Conservation (phyloP, 2,329 filamentous ascomycete species). For the Paecilomyces sp. region DNA sequence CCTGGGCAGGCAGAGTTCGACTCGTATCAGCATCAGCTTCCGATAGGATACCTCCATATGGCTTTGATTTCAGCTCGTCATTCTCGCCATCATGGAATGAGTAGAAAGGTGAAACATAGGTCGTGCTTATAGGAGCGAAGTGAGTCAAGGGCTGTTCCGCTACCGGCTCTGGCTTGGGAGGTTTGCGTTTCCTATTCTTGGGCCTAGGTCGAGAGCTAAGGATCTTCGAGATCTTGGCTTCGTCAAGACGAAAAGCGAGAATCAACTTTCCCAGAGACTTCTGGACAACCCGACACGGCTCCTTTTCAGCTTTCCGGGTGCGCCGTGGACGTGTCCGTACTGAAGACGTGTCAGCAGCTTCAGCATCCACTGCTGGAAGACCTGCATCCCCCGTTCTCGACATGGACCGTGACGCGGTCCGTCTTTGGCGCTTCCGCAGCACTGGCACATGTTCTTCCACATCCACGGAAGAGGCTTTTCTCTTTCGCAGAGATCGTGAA, state of each 20-base stretch:
- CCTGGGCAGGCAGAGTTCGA: conserved; percentile 71
- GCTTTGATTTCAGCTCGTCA: conserved; percentile 84
- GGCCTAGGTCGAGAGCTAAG: conserved; percentile 54
- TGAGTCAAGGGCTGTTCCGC: conserved; percentile 44
- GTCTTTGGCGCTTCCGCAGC: conserved; percentile 44
- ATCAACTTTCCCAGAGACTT: conserved; percentile 44
- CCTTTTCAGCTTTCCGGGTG: conserved; percentile 37
- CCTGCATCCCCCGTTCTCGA: conserved; percentile 13
- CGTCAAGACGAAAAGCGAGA: conserved; percentile 52
- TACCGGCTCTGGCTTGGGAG: conserved; percentile 34
- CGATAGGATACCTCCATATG: conserved; percentile 86
- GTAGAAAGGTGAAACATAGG: conserved; percentile 73
- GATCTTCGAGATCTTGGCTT: conserved; percentile 54
- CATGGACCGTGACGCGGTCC: conserved; percentile 16
- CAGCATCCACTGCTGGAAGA: background rate
- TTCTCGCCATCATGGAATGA: conserved; percentile 83
- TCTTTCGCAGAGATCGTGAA: conserved; percentile 71
- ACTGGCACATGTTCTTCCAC: conserved; percentile 40
- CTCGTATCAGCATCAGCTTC: conserved; percentile 87
- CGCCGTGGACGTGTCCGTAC: conserved; percentile 52
- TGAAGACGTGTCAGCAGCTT: conserved; percentile 8
- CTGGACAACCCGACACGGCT: conserved; percentile 32
- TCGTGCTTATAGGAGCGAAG: conserved; percentile 53
- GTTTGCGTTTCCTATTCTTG: conserved; percentile 44
- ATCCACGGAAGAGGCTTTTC: conserved; percentile 68